Conservation (phyloP, 2,329 filamentous ascomycete genomes). For the Scedosporium apiospermum region DNA sequence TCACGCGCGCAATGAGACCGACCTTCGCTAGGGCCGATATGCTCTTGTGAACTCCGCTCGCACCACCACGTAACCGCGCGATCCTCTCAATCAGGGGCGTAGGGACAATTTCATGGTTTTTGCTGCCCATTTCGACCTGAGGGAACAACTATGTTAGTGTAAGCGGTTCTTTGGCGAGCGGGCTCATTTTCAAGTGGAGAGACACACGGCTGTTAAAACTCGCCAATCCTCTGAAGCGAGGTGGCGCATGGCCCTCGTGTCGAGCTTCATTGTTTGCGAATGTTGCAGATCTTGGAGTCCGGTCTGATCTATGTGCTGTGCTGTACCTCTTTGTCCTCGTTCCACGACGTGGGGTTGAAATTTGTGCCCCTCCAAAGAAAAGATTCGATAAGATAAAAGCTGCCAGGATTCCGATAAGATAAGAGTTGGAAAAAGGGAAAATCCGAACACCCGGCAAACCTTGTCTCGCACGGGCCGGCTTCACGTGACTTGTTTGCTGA, state of each 20-base stretch:
- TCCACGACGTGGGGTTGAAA: neutral
- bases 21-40: constrained; percentile 90
- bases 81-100: constrained; percentile 80
- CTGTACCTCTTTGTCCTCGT: neutral
- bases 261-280: constrained; percentile 67
- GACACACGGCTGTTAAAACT: constrained; percentile 76
- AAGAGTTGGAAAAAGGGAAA: neutral
- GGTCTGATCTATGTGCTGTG: neutral
- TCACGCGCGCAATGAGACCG: constrained; percentile 81
- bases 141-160: neutral
- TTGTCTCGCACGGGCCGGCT: neutral
- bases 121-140: constrained; percentile 86
- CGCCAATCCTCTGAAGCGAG: constrained; percentile 90
- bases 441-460: neutral
- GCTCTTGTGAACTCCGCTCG: constrained; percentile 69
- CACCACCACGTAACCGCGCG: constrained; percentile 68
- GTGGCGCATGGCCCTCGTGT: constrained; percentile 88
- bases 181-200: constrained; percentile 14
- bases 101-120: constrained; percentile 94
- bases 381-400: constrained; percentile 2
- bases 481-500: constrained; percentile 2
- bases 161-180: constrained; percentile 12
- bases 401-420: constrained; percentile 2
- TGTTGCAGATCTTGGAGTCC: neutral
- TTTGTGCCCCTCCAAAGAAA: constrained; percentile 5